A percentile compares a stretch with the other conserved stretches of the same genome.
These are phyloP conservation scores for Ogataea sp. DNA, from an alignment of 805 yeast species.

Conservation along the genomic window DNA sequence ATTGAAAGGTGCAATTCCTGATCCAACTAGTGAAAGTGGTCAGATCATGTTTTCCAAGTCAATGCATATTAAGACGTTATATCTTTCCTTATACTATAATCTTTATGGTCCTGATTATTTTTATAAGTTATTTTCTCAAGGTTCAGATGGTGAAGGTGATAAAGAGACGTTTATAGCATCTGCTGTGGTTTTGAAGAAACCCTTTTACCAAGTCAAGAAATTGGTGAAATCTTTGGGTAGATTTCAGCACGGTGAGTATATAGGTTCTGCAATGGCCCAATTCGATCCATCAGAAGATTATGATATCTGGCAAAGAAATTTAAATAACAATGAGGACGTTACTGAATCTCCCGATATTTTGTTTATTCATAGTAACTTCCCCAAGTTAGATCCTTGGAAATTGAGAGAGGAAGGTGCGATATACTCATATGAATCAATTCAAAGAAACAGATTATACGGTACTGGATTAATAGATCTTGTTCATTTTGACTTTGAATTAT, in stretches of 20 bases:
- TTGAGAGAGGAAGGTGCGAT: constrained; percentile 35
- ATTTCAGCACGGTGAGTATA: constrained; percentile 31
- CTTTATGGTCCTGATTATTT: constrained; percentile 49
- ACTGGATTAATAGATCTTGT: constrained; percentile 41
- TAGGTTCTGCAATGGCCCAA: constrained; percentile 78
- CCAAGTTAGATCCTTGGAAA: constrained; percentile 56
- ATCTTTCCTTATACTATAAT: constrained; percentile 53
- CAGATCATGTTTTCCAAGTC: constrained; percentile 51
- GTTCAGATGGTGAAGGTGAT: constrained; percentile 47
- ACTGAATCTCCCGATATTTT: constrained; percentile 26
- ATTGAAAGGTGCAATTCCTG: constrained; percentile 52
- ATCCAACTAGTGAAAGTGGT: constrained; percentile 59
- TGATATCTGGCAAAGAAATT: constrained; percentile 19
- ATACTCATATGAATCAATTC: constrained; percentile 29
- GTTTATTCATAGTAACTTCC: constrained; percentile 61
- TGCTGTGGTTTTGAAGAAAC: constrained; percentile 47
- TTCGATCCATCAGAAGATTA: constrained; percentile 61
- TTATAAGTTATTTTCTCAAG: constrained; percentile 42
- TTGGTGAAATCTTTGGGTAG: constrained; percentile 50
- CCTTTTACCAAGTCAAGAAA: constrained; percentile 53
- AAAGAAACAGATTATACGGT: constrained; percentile 51
- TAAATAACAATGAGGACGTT: constrained; percentile 9
- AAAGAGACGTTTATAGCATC: constrained; percentile 57
- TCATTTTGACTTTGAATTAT: constrained; percentile 49
- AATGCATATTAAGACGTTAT: constrained; percentile 43